Base-by-base conservation (phyloP, 768 basidiomycete genomes). In the Megacollybia marginata region DNA sequence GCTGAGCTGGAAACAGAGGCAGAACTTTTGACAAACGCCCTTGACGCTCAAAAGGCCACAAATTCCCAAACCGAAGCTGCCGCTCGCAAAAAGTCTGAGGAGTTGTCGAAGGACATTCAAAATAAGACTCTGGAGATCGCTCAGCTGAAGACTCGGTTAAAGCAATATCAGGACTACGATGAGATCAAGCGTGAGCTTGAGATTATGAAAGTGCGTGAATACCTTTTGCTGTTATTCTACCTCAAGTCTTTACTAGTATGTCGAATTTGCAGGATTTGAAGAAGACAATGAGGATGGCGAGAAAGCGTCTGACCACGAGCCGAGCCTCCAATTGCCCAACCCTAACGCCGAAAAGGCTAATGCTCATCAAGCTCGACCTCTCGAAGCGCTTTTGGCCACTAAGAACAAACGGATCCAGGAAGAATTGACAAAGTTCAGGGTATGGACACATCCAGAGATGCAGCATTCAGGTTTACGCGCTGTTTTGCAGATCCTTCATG, bases 121-220 rank as follows among this genome's bases (percentile, higher is more conserved):
- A 77, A 74, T 62, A 75, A 71, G 81, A 67, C 62, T 4, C 62
- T 63, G 2, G 93, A 96, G 65, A 70, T 85, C 5, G 85, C 86
- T 13, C 74, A 74, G 44, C 71, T 94, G 2, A 83, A 78, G 61
- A 66, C 70, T 33, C 83, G 82, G 55, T 68, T 98, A 34, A 82
- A 79, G 58, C 80, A 79, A 55, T 89, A 85, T 53, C 65, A 65
- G 13, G 92, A 99, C 65, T 98, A 99, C 59, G 95, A 98, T 59
- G 94, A 98, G 69, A 83, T 98, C 61, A 98, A 98, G 70, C 85
- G 96, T 23, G 96, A 99, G 64, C 75, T 99, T 28, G 93, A 93
- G 61, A 98, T 99, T 55, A 90, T 98, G 91, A 97, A 99, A 82
- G 96, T 90, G 45, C 43, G 69, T 60, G 5, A 18, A 18, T 6